Evolutionary conservation across 441 rosid species (phyloP), one percentile per base, ranked within the genome.

Genomic region (Populus hybrid): DNA sequence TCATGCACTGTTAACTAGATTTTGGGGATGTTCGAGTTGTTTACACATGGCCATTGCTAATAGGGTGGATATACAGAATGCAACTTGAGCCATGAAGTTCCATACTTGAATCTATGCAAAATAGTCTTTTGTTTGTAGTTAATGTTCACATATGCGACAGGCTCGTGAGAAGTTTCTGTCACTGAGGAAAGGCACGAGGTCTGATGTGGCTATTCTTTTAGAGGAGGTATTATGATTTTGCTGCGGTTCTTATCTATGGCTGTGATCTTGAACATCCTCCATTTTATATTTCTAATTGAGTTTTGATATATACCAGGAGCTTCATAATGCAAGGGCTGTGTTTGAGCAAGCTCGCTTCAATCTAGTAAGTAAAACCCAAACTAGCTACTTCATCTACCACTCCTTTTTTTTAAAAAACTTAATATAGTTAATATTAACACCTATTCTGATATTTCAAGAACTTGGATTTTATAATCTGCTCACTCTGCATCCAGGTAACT

Each of bases 81-180:
- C 31, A 53, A 21, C 24, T 71, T 40, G 20, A 71, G 40, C 9
- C 20, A 45, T 26, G 53, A 9, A n/a, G 9, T 28, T 3, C n/a
- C 23, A 71, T 6, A 38, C 20, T 71, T 71, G 11, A 50, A 53
- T 45, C 38, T 20, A 28, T 72, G 53, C 18, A 28, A 53, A 42
- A 8, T 10, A 50, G 56, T 45, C 56, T 45, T 2, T 45, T 45
- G 56, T 45, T 45, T 45, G 56, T 50, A 50, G n/a, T 50, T 14
- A 50, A 50, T 14, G 20, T 50, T 50, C 56, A 50, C 18, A 16
- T 50, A 56, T 77, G 70, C 20, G 53, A 38, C 85, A 97, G 99
- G 94, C 95, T 79, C 98, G 99, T 76, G 99, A 97, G 87, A 97
- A 93, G 88, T 97, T 93, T 87, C 88, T 97, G 73, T 92, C 99